Percentiles rank a stretch among this genome's conserved stretches.
These are phyloP conservation scores for Tetraselmis chui DNA, from an alignment of 139 green algal species.

Conservation along the genomic window DNA sequence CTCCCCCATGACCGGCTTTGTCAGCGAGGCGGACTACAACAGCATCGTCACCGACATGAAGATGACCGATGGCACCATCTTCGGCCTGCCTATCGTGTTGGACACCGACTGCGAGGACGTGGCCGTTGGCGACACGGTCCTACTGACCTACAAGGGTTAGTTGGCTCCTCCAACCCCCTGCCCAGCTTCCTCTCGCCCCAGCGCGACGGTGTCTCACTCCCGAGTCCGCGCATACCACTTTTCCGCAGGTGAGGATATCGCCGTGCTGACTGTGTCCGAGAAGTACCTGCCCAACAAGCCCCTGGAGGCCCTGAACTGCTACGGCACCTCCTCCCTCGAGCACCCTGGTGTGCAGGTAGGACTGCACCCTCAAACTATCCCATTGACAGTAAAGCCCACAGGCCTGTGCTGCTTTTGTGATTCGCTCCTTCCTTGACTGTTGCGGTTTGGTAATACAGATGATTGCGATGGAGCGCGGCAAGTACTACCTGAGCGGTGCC, in stretches of 20 bases:
- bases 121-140: constrained; percentile 27
- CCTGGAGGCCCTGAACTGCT: constrained; percentile 72
- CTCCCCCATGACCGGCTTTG: constrained; percentile 82
- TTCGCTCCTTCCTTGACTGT: no score
- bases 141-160: constrained; percentile 66
- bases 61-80: constrained; percentile 47
- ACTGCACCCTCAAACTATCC: no score
- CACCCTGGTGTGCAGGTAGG: constrained; percentile 60
- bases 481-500: constrained; percentile 57
- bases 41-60: constrained; percentile 68
- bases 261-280: constrained; percentile 51
- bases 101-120: constrained; percentile 69
- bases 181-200: no score
- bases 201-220: no score
- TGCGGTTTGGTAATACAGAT: no score
- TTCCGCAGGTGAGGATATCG: constrained; percentile 60
- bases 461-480: constrained; percentile 76
- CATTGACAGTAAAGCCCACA: no score
- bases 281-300: constrained; percentile 66
- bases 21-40: constrained; percentile 73
- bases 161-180: no score
- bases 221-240: no score
- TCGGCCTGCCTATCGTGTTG: constrained; percentile 79
- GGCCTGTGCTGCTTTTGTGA: no score
- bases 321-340: constrained; percentile 73